Evolutionary conservation across 2,329 filamentous ascomycete genomes (phyloP).

Genomic region (Pestalotiopsis sp.): DNA sequence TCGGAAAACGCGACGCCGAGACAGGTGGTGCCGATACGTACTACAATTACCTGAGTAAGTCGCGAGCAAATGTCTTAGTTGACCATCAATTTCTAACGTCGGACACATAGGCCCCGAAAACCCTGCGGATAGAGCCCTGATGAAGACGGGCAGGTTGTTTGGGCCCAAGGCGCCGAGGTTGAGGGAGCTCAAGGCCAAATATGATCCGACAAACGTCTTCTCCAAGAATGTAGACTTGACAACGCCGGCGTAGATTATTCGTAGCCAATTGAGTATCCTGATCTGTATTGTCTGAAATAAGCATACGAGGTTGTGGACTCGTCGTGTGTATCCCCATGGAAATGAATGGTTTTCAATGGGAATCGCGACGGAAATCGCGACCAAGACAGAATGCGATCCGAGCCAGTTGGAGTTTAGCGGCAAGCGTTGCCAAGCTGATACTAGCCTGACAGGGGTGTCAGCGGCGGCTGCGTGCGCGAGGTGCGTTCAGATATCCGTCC

Average conservation of each 20-base stretch:
- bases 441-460: neutral
- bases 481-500: neutral
- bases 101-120: neutral
- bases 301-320: neutral
- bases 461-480: neutral
- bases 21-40: conserved; percentile 3
- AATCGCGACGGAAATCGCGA: neutral
- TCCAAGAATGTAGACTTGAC: conserved; percentile 21
- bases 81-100: neutral
- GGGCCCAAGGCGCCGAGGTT: conserved; percentile 29
- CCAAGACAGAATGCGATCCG: neutral
- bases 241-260: neutral
- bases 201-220: conserved; percentile 35
- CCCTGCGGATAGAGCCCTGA: conserved; percentile 16
- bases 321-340: neutral
- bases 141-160: conserved; percentile 25
- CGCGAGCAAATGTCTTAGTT: neutral
- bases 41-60: conserved; percentile 1
- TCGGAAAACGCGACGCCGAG: neutral
- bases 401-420: neutral
- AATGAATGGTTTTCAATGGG: neutral
- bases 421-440: neutral
- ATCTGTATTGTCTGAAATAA: neutral
- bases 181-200: conserved; percentile 32
- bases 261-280: neutral